Evolutionary conservation across 1,139 yeast species (phyloP), one percentile per base, ranked within the genome.

Genomic region (Spencermartinsiella ligniputridi): DNA sequence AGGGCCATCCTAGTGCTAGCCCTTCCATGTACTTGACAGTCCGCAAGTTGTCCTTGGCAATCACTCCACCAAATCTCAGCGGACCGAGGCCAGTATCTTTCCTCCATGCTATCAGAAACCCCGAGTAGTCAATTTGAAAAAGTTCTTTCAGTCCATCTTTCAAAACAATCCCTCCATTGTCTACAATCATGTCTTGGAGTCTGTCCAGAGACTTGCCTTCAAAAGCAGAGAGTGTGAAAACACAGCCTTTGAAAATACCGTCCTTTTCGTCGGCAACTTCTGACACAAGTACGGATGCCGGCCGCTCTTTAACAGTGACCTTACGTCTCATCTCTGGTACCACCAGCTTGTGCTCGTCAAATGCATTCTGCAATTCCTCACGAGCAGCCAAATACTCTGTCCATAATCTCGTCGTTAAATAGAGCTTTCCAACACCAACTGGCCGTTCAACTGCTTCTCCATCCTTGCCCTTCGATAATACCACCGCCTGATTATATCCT

Each of bases 1-100:
- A 76, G 1, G 97, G 97, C 95, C 96, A 88, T 1, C 95, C 94
- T 36, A 89, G 62, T 0, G 95, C 88, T n/a, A 89, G 65, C 0
- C 86, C 80, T 58, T 88, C 95, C n/a, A 89, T 63, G 58, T 84
- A 90, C 58, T 88, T 88, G 17, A 83, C 75, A 45, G 88, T 85
- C 36, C 95, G 70, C 27, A 78, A 71, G 52, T 73, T 72, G 17
- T 70, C 72, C 35, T 73, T 72, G 0, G 95, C 74, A 1, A 88
- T 62, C 37, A 86, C 70, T 1, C 89, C 90, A 2, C 75, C 88
- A 67, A 88, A 85, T 27, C 56, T 66, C 50, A 46, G 37, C 17
- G 37, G 38, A 2, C 25, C 32, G 9, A 32, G 18, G 16, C 25
- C 34, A 32, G 35, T 12, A 13, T 30, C 30, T 25, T 38, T 40